A percentile compares a stretch with the other conserved stretches of the same genome.
Conservation (phyloP, 2,329 filamentous ascomycete species). For the Balansia obtecta region DNA sequence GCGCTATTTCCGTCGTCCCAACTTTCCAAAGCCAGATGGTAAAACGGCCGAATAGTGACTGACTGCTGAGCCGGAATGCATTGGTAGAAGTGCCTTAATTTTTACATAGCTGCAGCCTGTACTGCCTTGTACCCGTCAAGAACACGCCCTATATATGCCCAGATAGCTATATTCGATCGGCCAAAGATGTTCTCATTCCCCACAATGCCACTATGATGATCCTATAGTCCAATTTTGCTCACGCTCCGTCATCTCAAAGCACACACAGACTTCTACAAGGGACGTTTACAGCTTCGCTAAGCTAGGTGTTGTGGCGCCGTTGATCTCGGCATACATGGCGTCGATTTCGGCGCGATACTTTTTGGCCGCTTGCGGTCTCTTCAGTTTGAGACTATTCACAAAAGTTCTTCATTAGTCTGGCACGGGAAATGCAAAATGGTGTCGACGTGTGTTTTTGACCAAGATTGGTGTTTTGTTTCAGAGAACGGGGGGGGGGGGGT, state of each 20-base stretch:
- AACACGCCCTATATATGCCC: too few species aligned
- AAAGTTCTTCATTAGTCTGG: conserved; percentile 9
- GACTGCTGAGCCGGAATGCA: too few species aligned
- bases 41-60: too few species aligned
- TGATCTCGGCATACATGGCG: conserved; percentile 43
- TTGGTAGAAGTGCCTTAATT: too few species aligned
- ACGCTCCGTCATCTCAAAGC: not conserved
- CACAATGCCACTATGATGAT: not conserved
- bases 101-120: not conserved
- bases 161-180: not conserved
- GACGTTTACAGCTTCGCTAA: conserved; percentile 5
- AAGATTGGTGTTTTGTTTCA: too few species aligned
- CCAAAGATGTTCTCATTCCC: not conserved
- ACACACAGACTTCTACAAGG: not conserved
- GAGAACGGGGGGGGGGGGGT: too few species aligned
- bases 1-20: too few species aligned
- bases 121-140: too few species aligned
- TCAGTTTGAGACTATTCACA: conserved; percentile 40
- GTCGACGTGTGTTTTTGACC: too few species aligned
- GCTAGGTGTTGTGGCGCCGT: conserved; percentile 8
- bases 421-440: too few species aligned
- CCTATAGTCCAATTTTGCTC: not conserved
- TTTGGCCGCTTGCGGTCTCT: conserved; percentile 43
- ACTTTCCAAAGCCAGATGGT: too few species aligned
- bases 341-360: conserved; percentile 41